phyloP scores from a whole-genome alignment of 2,329 filamentous ascomycete species.

The Pseudogymnoascus sp. region DNA sequence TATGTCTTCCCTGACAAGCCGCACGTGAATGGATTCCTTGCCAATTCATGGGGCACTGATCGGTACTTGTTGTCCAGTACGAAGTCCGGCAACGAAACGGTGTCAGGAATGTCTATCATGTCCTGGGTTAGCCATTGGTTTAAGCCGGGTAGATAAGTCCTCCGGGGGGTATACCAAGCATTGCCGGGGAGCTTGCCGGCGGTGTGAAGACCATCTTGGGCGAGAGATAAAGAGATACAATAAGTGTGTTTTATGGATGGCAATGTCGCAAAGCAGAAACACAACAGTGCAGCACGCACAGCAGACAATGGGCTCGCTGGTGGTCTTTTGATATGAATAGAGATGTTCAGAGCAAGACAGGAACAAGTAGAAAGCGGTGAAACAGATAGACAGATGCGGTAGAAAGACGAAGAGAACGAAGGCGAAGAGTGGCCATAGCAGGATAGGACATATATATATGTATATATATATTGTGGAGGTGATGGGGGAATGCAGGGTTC shows the following conservation, averaged over 20 bases:
- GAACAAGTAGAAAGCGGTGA: neutral
- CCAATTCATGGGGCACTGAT: constrained; percentile 51
- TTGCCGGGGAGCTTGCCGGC: neutral
- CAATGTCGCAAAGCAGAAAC: neutral
- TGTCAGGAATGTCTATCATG: constrained; percentile 45
- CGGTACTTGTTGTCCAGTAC: constrained; percentile 63
- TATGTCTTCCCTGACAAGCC: constrained; percentile 61
- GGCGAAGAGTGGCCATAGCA: neutral
- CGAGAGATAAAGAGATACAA: neutral
- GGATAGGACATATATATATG: neutral
- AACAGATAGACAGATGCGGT: neutral
- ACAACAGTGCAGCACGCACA: neutral
- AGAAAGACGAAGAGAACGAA: neutral
- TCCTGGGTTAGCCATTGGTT: neutral
- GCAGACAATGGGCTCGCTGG: neutral
- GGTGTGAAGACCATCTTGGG: constrained; percentile 2
- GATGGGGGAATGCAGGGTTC: neutral
- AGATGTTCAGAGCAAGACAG: neutral
- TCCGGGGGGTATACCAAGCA: neutral
- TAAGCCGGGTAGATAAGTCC: neutral
- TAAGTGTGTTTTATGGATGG: neutral
- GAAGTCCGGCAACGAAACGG: constrained; percentile 64
- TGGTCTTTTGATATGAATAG: neutral
- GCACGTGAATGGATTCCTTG: constrained; percentile 62
- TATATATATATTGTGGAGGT: neutral